These are phyloP conservation scores for Musa schizocarpa DNA, from an alignment of 176 grass and related monocot species.

Conservation along the genomic window DNA sequence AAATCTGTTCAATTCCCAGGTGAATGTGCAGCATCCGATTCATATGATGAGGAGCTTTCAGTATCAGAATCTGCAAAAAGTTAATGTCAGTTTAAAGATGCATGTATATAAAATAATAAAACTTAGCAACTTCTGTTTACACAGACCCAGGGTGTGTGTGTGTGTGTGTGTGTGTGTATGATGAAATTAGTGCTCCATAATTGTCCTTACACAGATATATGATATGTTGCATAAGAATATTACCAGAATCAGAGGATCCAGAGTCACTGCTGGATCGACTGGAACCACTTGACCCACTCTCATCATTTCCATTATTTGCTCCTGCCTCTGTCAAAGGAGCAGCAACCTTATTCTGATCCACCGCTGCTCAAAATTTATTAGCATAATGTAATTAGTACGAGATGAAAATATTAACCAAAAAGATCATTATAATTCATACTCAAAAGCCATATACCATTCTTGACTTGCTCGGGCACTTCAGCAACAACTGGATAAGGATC, in stretches of 20 bases:
- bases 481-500: conserved; percentile 33
- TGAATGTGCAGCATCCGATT: conserved; percentile 52
- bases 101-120: not conserved
- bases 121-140: not conserved
- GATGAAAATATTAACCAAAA: conserved; percentile 9
- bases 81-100: not conserved
- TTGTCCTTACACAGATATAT: not conserved
- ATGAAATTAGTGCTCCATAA: too few species aligned
- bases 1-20: conserved; percentile 27
- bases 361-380: conserved; percentile 22
- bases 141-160: not conserved
- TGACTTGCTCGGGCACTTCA: conserved; percentile 34
- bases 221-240: conserved; percentile 13
- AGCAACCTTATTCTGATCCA: conserved; percentile 47
- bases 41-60: conserved; percentile 80
- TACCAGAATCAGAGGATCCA: conserved; percentile 87
- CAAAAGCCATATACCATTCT: conserved; percentile 26
- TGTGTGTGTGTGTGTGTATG: too few species aligned
- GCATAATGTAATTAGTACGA: conserved; percentile 13
- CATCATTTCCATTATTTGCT: conserved; percentile 44
- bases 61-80: conserved; percentile 77
- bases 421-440: not conserved
- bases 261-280: conserved; percentile 91
- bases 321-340: conserved; percentile 31
- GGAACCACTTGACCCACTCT: conserved; percentile 66